Conservation (phyloP, 2,329 filamentous ascomycete genomes). For the Microascus cirrosus region DNA sequence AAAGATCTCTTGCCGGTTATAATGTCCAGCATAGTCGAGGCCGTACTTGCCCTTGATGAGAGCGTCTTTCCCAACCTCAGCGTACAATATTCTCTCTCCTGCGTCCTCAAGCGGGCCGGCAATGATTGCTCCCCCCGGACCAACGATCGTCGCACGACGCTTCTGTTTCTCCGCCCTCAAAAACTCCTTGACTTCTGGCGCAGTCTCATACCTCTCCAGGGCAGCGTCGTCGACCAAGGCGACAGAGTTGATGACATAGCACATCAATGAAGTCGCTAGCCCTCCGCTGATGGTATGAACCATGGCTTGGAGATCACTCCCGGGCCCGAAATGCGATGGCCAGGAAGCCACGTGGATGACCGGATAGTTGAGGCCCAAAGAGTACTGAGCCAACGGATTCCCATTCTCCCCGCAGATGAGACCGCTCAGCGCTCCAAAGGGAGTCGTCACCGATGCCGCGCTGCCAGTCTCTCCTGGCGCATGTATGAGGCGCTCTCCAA, state of each 20-base stretch:
- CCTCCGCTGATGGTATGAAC: constrained; percentile 1
- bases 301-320: not conserved
- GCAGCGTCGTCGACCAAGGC: constrained; percentile 7
- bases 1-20: constrained; percentile 10
- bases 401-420: constrained; percentile 11
- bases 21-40: constrained; percentile 10
- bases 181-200: not conserved
- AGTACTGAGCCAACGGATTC: constrained; percentile 8
- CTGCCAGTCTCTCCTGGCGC: constrained; percentile 8
- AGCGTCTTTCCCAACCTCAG: constrained; percentile 5
- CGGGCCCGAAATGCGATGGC: constrained; percentile 7
- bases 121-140: constrained; percentile 1
- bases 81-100: constrained; percentile 8
- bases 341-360: constrained; percentile 9
- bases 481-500: constrained; percentile 8
- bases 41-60: constrained; percentile 7
- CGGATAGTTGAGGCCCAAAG: constrained; percentile 7
- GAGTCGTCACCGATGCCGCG: constrained; percentile 5
- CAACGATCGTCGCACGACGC: constrained; percentile 5
- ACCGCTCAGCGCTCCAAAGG: constrained; percentile 7
- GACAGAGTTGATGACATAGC: constrained; percentile 9
- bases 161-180: constrained; percentile 2
- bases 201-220: constrained; percentile 6
- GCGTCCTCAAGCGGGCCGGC: constrained; percentile 1
- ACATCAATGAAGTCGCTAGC: constrained; percentile 4